Percentiles rank a stretch among this genome's conserved stretches.
Conservation (phyloP, 805 yeast species). For the Candida nanaspora region DNA sequence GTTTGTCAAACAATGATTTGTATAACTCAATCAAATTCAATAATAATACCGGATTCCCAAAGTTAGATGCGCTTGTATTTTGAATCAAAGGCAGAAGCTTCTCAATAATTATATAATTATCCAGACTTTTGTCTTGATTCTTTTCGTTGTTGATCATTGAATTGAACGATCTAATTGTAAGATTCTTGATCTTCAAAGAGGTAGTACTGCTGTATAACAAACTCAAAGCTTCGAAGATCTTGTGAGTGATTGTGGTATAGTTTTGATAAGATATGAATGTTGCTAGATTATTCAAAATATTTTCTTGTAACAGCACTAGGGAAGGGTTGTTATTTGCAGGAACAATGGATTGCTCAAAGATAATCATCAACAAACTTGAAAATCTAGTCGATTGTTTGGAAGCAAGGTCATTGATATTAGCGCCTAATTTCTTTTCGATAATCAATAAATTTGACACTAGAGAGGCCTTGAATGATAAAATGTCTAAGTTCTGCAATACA, state of each 20-base stretch:
- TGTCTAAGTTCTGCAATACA: constrained; percentile 9
- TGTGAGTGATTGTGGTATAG: constrained; percentile 58
- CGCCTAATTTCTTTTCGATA: constrained; percentile 22
- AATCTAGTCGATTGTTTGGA: constrained; percentile 19
- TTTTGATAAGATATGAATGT: constrained; percentile 26
- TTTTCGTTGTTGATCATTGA: constrained; percentile 34
- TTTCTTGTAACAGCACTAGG: constrained; percentile 25
- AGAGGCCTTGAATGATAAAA: constrained; percentile 23
- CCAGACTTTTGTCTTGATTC: constrained; percentile 49
- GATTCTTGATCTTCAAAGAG: constrained; percentile 68
- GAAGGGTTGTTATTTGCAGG: constrained; percentile 8
- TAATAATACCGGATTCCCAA: constrained; percentile 22
- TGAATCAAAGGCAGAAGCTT: constrained; percentile 71
- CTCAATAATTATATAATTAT: constrained; percentile 64
- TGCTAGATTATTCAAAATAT: constrained; percentile 20
- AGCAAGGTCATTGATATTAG: constrained; percentile 15
- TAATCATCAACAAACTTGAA: constrained; percentile 20
- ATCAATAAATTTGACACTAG: constrained; percentile 21
- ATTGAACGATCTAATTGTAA: constrained; percentile 55
- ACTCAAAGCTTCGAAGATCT: constrained; percentile 66
- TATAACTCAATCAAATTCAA: constrained; percentile 23
- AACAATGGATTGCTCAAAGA: constrained; percentile 26
- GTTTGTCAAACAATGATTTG: constrained; percentile 19
- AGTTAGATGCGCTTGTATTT: constrained; percentile 25
- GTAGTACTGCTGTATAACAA: constrained; percentile 79